These are phyloP conservation scores for Septoria petroselini DNA, from an alignment of 2,329 filamentous ascomycete genomes.

Conservation along the genomic window DNA sequence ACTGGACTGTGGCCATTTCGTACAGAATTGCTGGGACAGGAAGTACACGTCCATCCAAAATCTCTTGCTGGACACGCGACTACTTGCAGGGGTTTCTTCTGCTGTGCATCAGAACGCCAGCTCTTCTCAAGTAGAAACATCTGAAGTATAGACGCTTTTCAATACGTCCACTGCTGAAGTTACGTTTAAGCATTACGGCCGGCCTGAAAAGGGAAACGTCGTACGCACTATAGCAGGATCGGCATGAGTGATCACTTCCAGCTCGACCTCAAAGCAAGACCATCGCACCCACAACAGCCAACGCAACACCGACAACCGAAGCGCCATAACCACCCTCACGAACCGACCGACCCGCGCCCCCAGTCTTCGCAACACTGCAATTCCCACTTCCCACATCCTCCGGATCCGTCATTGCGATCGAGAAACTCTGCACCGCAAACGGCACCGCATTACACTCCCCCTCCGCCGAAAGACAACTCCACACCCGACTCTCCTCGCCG, in stretches of 20 bases:
- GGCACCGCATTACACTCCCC: constrained; percentile 11
- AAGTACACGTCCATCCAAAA: constrained; percentile 18
- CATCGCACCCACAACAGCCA: too few species aligned
- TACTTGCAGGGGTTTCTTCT: constrained; percentile 13
- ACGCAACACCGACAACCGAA: too few species aligned
- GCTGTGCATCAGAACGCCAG: too few species aligned
- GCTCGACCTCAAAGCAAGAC: too few species aligned
- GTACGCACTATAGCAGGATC: too few species aligned
- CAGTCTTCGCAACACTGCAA: constrained; percentile 14
- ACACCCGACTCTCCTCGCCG: background rate
- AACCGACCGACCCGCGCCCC: background rate
- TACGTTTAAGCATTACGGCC: too few species aligned
- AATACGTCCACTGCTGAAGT: too few species aligned
- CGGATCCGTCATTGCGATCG: constrained; percentile 16
- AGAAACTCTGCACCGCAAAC: constrained; percentile 19
- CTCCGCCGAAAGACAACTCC: constrained; percentile 15
- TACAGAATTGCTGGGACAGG: constrained; percentile 16
- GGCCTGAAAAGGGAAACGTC: too few species aligned
- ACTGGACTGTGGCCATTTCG: constrained; percentile 11
- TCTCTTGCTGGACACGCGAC: constrained; percentile 10
- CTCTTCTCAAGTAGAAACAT: too few species aligned
- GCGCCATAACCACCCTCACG: too few species aligned
- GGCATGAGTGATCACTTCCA: too few species aligned
- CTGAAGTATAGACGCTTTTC: too few species aligned
- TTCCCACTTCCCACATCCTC: constrained; percentile 16